Percentiles rank a stretch among this genome's conserved stretches.
phyloP scores from a whole-genome alignment of 2,329 filamentous ascomycete species.

The Arachnomyces sp. region DNA sequence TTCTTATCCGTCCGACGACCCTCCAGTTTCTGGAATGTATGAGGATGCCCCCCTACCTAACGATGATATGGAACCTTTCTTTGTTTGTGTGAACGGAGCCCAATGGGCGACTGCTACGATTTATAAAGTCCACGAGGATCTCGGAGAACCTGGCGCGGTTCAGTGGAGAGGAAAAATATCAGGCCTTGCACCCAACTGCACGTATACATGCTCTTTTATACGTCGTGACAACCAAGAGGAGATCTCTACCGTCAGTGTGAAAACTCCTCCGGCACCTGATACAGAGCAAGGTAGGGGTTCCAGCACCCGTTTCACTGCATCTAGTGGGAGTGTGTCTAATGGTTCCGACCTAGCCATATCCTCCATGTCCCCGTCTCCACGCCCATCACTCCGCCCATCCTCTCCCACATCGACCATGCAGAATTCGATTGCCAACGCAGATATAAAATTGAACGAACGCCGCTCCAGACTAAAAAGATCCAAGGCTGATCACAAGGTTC shows the following conservation, averaged over 20 bases:
- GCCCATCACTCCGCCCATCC: slow-evolving; percentile 53
- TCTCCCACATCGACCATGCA: slow-evolving; percentile 57
- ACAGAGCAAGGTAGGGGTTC: slow-evolving; percentile 47
- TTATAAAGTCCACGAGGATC: slow-evolving; percentile 36
- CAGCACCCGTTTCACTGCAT: neutral
- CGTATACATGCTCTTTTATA: slow-evolving; percentile 56
- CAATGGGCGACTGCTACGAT: slow-evolving; percentile 57
- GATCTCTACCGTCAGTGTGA: slow-evolving; percentile 53
- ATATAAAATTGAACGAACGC: slow-evolving; percentile 52
- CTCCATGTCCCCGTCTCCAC: slow-evolving; percentile 41
- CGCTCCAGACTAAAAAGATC: slow-evolving; percentile 51
- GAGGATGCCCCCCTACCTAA: slow-evolving; percentile 20
- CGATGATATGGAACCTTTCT: slow-evolving; percentile 49
- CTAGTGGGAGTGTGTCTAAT: neutral
- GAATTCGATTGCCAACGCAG: slow-evolving; percentile 55
- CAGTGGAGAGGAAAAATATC: slow-evolving; percentile 56
- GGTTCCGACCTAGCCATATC: slow-evolving; percentile 20
- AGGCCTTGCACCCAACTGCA: slow-evolving; percentile 55
- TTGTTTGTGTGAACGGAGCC: slow-evolving; percentile 57
- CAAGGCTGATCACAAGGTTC: slow-evolving; percentile 54
- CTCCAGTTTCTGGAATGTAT: slow-evolving; percentile 20
- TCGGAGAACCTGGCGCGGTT: slow-evolving; percentile 36
- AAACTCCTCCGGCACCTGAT: slow-evolving; percentile 52
- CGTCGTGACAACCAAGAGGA: slow-evolving; percentile 48
- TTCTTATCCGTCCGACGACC: slow-evolving; percentile 22